Evolutionary conservation across 2,329 filamentous ascomycete species (phyloP), one percentile per base, ranked within the genome.

Genomic region (Microdochium paspali): DNA sequence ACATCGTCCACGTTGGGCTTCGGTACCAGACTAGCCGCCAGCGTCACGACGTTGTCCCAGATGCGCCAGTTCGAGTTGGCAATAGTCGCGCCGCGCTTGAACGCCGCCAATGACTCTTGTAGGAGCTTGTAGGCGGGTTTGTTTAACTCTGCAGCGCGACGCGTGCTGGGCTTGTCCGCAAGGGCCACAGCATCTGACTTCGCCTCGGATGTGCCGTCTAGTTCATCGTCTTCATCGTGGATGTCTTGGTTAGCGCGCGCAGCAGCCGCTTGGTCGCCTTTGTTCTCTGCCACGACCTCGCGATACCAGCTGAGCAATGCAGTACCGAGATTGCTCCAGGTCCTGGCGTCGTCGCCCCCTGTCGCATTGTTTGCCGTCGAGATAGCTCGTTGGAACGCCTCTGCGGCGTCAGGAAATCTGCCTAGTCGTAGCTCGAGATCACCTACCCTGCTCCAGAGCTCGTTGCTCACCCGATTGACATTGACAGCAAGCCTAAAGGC

Each of bases 21-120:
- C 0, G 91, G 90, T 1, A 74, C 76, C 24, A 93, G 77, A 2
- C 88, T 86, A 0, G 87, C 80, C 0, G 87, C 85, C 21, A 97
- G 83, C 0, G 90, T 93, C 49, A 98, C 79, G 15, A 97, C 85
- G 58, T 98, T 98, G 61, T 95, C 88, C 91, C 91, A 97, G 63
- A 98, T 96, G 56, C 88, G 83, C 77, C 85, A 87, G 67, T 91
- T 91, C 56, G 90, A 84, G 64, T 88, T 79, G 45, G 94, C 89
- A 23, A 95, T 78, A 4, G 79, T 77, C 0, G 90, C 89, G 10
- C 90, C 93, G 53, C 87, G 85, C 61, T 95, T 93, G 65, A 95
- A 88, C 0, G 93, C 91, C 5, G 79, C 73, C 1, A 98, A 77
- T 0, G 93, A 83, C 60, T 95, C 88, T 0, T 76, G 70, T 2